Base-by-base conservation (phyloP, 2,329 filamentous ascomycete species). In the Achaetomium macrosporum region DNA sequence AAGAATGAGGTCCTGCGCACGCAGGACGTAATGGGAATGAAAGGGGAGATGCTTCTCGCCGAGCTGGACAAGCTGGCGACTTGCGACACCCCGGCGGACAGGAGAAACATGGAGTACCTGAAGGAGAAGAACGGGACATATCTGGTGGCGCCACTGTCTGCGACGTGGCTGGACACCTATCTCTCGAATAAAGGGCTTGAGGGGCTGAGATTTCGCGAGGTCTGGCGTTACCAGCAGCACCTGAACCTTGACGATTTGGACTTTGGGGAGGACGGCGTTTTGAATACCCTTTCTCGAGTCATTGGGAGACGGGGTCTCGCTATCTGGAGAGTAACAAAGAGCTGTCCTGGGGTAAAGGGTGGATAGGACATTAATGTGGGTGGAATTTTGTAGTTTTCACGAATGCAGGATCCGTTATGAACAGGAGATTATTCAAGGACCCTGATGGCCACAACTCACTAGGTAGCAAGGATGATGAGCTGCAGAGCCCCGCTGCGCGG, bases 161-260 rank as follows among this genome's bases (percentile, higher is more conserved):
- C 86, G 11, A 79, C 78, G 1, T 89, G 84, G 74, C 69, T 90
- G 33, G 84, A 88, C 58, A 73, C 76, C 0, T 87, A 82, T 61
- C 70, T 83, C 13, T 64, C 72, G 3, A 82, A 83, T 57, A 82
- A 82, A 66, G 78, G 76, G 1, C 63, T 82, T 36, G 74, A 81
- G 15, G 80, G 81, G 1, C 62, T 90, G 47, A 71, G 77, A 31
- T 85, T 91, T 61, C 76, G 83, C 54, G 80, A 88, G 65, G 79
- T 88, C 3, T 91, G 86, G 85, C 77, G 77, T 54, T 77, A 88
- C 62, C 71, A 69, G 43, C 74, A 76, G 51, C 88, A 92, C 67
- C 68, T 92, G 33, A 90, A 90, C 62, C 71, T 92, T 40, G 88
- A 92, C 67, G 88, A 92, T 68, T 73, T 92, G 65, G 87, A 91